Percentiles rank a stretch among this genome's conserved stretches.
Evolutionary conservation across 306 rosid genomes (phyloP).

Genomic region (Hippophae rhamnoides): DNA sequence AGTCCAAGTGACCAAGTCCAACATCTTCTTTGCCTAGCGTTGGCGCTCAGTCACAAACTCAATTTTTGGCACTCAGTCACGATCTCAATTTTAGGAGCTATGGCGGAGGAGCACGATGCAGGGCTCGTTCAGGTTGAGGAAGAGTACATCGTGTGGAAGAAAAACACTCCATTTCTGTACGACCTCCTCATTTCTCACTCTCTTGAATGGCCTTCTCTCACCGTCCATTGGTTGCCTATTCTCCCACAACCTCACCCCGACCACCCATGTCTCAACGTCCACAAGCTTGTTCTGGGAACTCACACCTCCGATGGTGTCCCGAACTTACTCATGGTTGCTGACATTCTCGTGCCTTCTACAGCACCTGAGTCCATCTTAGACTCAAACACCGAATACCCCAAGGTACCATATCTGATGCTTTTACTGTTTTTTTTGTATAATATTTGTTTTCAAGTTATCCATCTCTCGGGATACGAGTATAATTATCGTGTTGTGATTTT

Average conservation of each 20-base stretch:
- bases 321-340: constrained; percentile 70
- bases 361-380: constrained; percentile 23
- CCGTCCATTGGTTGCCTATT: constrained; percentile 59
- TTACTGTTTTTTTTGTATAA: background rate
- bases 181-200: constrained; percentile 68
- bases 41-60: background rate
- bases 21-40: too few species aligned
- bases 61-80: background rate
- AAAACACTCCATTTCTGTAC: constrained; percentile 68
- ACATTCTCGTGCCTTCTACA: constrained; percentile 42
- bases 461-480: too few species aligned
- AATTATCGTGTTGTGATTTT: background rate
- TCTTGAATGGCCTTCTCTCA: constrained; percentile 91
- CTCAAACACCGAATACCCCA: constrained; percentile 34
- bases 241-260: constrained; percentile 28
- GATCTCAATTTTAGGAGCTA: constrained; percentile 16
- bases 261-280: constrained; percentile 46
- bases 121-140: constrained; percentile 38
- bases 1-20: too few species aligned
- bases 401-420: constrained; percentile 27
- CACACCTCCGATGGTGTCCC: constrained; percentile 60
- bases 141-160: constrained; percentile 81
- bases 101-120: constrained; percentile 38
- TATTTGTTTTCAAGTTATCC: too few species aligned
- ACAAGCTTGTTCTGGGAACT: constrained; percentile 67